Percentiles rank a stretch among this genome's conserved stretches.
Conservation (phyloP, 2,329 filamentous ascomycete species). For the Xylaria digitata region DNA sequence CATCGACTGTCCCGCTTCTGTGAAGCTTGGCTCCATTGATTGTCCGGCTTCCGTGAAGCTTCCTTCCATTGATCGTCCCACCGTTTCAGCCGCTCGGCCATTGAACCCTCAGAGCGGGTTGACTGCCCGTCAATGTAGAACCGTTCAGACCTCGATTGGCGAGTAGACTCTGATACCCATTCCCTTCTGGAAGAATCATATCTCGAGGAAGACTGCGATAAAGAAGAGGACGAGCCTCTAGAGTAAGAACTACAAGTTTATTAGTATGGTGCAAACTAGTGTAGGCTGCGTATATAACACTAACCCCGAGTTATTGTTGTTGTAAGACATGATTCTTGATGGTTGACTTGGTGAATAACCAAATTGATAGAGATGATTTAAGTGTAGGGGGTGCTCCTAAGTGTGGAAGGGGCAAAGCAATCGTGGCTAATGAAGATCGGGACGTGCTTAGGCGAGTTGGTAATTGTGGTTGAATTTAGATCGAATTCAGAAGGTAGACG, state of each 20-base stretch:
- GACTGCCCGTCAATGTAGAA: conserved; percentile 43
- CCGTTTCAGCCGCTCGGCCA: conserved; percentile 29
- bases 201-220: background rate
- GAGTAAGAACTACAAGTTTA: conserved; percentile 14
- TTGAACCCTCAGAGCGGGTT: conserved; percentile 33
- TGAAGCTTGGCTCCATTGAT: too few relatives aligned
- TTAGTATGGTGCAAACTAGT: conserved; percentile 20
- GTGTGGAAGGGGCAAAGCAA: conserved; percentile 3
- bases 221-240: conserved; percentile 16
- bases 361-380: background rate
- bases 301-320: conserved; percentile 19
- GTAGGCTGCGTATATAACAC: background rate
- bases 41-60: too few relatives aligned
- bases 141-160: conserved; percentile 27
- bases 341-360: background rate
- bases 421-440: background rate
- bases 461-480: background rate
- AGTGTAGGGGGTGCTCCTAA: background rate
- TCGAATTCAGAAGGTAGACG: background rate
- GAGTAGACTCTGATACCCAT: conserved; percentile 23
- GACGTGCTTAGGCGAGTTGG: background rate
- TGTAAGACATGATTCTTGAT: conserved; percentile 22
- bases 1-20: too few relatives aligned
- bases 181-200: conserved; percentile 11
- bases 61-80: conserved; percentile 42